Base-by-base conservation (phyloP, 345 rosid species). In the Cochlearia excelsa region DNA sequence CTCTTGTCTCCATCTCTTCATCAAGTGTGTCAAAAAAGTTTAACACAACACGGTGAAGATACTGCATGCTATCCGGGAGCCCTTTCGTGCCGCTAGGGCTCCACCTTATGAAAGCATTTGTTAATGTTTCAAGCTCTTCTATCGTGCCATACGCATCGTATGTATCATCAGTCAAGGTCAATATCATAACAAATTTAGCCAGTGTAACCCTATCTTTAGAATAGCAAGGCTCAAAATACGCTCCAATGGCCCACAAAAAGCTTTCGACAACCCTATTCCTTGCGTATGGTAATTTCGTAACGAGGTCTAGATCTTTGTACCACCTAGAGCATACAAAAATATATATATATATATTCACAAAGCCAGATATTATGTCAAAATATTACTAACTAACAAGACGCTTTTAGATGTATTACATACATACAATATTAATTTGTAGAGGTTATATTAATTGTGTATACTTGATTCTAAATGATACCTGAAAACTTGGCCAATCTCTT, bases 21-120 rank as follows among this genome's bases (percentile, higher is more conserved):
- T 59, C 67, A 5, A 68, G 37, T 52, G 52, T 46, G 4, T 68
- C 67, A 29, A 44, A 60, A 26, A 60, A 59, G 7, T 53, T 37
- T 30, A 68, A 9, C 5, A 1, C 4, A 30, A 11, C 2, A 6
- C 10, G 42, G 42, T 68, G 54, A 7, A 52, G 2, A 29, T 7
- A n/a, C 35, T 53, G 59, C 72, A 68, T 60, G 72, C 55, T 51
- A 0, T 68, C 66, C 9, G 72, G 72, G 51, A 68, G 33, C 26
- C 26, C 40, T 10, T 68, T 30, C 27, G 60, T 46, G 1, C 60
- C 54, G 4, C 1, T 16, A 30, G 72, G 72, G 44, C 51, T 59
- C 72, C 72, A 68, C 72, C 72, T 67, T 26, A 49, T 30, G 3
- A 66, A 30, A 47, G 71, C 65, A 50, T 67, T 46, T n/a, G 71